Evolutionary conservation across 2,329 filamentous ascomycete species (phyloP).

Genomic region (Colletotrichum aenigma): DNA sequence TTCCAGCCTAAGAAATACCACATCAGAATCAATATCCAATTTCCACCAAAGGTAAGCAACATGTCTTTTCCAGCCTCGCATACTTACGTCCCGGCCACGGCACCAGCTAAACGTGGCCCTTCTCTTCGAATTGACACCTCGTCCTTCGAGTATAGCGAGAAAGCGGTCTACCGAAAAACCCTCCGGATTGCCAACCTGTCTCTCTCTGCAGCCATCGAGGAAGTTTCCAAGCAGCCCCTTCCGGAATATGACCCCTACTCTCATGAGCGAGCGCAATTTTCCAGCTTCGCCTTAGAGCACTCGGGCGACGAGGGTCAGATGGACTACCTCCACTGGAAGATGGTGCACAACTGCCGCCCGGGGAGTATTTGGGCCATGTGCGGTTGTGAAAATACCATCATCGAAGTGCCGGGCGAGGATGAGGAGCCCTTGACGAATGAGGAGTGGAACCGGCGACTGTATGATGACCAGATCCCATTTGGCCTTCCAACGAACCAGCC

Average conservation of each 20-base stretch:
- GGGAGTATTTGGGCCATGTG: not conserved
- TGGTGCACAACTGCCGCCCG: not conserved
- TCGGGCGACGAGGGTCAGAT: not conserved
- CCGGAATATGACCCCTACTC: not conserved
- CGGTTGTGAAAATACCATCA: not conserved
- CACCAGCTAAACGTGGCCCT: not conserved
- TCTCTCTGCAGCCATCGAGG: not conserved
- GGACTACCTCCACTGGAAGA: conserved; percentile 3
- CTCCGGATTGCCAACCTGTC: not conserved
- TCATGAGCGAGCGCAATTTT: not conserved
- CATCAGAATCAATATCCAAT: not conserved
- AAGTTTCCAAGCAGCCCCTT: not conserved
- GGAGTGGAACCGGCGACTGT: not conserved
- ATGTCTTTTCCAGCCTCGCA: not conserved
- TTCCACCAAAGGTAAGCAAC: not conserved
- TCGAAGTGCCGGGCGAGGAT: not conserved
- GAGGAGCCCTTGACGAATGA: not conserved
- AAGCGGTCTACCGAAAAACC: not conserved
- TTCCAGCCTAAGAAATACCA: not conserved
- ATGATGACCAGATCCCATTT: not conserved
- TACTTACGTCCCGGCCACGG: not conserved
- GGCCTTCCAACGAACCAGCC: not conserved
- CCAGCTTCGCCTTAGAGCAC: not conserved
- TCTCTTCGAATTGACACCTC: not conserved
- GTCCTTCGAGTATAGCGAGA: not conserved